Conservation (phyloP, 257 asterid species). For the Fraxinus quadrangulata region DNA sequence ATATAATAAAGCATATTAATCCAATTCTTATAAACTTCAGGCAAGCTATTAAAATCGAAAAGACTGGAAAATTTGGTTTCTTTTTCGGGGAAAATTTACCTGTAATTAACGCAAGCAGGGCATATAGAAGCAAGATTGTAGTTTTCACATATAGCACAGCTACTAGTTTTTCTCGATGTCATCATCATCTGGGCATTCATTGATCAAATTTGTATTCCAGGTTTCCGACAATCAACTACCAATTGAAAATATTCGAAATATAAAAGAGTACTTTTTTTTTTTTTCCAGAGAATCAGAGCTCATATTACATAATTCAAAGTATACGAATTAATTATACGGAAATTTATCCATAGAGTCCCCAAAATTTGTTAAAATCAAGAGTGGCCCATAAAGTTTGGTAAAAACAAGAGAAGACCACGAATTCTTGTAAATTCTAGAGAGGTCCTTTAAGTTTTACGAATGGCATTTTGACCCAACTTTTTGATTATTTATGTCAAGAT, state of each 20-base stretch:
- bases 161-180: constrained; percentile 52
- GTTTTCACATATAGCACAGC: constrained; percentile 82
- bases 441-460: background rate
- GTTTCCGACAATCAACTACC: background rate
- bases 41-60: background rate
- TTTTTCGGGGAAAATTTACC: constrained; percentile 36
- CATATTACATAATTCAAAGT: background rate
- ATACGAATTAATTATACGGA: background rate
- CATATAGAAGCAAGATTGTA: constrained; percentile 88
- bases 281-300: background rate
- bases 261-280: too few species aligned
- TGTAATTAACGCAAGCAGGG: constrained; percentile 73
- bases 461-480: background rate
- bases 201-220: background rate
- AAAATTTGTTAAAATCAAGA: background rate
- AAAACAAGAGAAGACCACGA: background rate
- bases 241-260: background rate
- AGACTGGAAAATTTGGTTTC: background rate
- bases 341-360: background rate
- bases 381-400: background rate
- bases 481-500: too few species aligned
- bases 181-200: constrained; percentile 23
- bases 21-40: background rate
- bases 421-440: background rate
- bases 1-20: background rate